phyloP scores from a whole-genome alignment of 495 filamentous ascomycete species.

The Trichocladium antarcticum region DNA sequence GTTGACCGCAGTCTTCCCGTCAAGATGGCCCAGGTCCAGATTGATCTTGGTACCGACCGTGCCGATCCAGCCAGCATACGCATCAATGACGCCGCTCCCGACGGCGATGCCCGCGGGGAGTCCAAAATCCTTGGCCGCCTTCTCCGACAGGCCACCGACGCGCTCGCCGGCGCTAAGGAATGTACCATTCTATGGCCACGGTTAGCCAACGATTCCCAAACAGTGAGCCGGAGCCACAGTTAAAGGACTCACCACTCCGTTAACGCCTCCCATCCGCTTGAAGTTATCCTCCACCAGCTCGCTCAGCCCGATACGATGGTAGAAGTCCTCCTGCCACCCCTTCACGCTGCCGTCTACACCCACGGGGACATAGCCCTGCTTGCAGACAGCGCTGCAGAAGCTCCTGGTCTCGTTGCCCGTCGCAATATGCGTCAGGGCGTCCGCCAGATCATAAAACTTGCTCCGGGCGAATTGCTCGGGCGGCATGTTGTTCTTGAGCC shows the following conservation, averaged over 20 bases:
- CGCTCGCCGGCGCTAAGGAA: slow-evolving; percentile 86
- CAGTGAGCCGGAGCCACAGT: slow-evolving; percentile 6
- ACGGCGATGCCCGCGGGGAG: slow-evolving; percentile 82
- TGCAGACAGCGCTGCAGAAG: slow-evolving; percentile 89
- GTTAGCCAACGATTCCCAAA: slow-evolving; percentile 5
- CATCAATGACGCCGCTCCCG: slow-evolving; percentile 93
- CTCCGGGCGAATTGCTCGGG: slow-evolving; percentile 75
- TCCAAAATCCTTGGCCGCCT: slow-evolving; percentile 71
- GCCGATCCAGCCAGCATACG: slow-evolving; percentile 96
- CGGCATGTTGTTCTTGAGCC: slow-evolving; percentile 98
- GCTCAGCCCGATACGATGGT: slow-evolving; percentile 66
- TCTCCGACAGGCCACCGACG: slow-evolving; percentile 72
- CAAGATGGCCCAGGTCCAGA: slow-evolving; percentile 50
- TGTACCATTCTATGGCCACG: slow-evolving; percentile 65
- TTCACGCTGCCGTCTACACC: slow-evolving; percentile 96
- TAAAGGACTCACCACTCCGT: slow-evolving; percentile 71
- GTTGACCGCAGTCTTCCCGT: slow-evolving; percentile 51
- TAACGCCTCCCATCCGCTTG: slow-evolving; percentile 81
- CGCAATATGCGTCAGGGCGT: slow-evolving; percentile 89
- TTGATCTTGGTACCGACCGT: slow-evolving; percentile 93
- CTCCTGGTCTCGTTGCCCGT: slow-evolving; percentile 88
- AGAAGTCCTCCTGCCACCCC: slow-evolving; percentile 95
- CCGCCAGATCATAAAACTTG: slow-evolving; percentile 91
- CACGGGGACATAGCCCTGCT: slow-evolving; percentile 89
- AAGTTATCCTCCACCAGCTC: slow-evolving; percentile 80